phyloP scores from a whole-genome alignment of 2,329 filamentous ascomycete genomes.

The Aureobasidium zeae region DNA sequence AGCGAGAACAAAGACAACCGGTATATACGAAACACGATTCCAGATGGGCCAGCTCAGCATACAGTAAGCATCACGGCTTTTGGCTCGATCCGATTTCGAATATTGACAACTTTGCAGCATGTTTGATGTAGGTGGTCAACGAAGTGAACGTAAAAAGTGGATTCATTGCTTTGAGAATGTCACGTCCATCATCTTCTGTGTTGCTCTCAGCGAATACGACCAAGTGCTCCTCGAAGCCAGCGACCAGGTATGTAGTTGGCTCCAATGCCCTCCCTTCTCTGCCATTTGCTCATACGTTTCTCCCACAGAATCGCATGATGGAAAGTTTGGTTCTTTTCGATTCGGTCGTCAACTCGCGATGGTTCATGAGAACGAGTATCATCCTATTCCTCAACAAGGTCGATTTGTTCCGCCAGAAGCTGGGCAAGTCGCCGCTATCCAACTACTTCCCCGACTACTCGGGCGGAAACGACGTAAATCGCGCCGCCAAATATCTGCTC shows the following conservation, averaged over 20 bases:
- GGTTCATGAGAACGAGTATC: constrained; percentile 98
- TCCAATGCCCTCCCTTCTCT: not conserved
- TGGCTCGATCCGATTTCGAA: constrained; percentile 6
- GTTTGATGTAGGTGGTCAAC: constrained; percentile 96
- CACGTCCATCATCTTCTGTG: constrained; percentile 98
- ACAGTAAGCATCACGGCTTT: constrained; percentile 56
- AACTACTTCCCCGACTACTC: constrained; percentile 99
- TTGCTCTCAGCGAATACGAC: constrained; percentile 95
- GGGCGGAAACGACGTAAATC: constrained; percentile 93
- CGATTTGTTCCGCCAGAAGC: constrained; percentile 93
- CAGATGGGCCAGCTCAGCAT: constrained; percentile 98
- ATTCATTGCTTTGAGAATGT: constrained; percentile 99
- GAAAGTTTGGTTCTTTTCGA: constrained; percentile 94
- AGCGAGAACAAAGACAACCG: constrained; percentile 94
- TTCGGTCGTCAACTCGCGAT: constrained; percentile 95
- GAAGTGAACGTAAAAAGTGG: constrained; percentile 99
- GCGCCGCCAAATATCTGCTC: constrained; percentile 91
- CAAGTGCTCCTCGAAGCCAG: constrained; percentile 94
- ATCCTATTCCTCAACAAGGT: constrained; percentile 99
- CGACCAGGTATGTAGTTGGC: constrained; percentile 64
- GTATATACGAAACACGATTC: constrained; percentile 97
- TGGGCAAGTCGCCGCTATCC: constrained; percentile 75
- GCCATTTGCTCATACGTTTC: constrained; percentile 16
- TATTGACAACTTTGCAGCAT: constrained; percentile 53
- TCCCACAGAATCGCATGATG: constrained; percentile 90